phyloP scores from a whole-genome alignment of 306 rosid genomes.

The Castanopsis chinensis region DNA sequence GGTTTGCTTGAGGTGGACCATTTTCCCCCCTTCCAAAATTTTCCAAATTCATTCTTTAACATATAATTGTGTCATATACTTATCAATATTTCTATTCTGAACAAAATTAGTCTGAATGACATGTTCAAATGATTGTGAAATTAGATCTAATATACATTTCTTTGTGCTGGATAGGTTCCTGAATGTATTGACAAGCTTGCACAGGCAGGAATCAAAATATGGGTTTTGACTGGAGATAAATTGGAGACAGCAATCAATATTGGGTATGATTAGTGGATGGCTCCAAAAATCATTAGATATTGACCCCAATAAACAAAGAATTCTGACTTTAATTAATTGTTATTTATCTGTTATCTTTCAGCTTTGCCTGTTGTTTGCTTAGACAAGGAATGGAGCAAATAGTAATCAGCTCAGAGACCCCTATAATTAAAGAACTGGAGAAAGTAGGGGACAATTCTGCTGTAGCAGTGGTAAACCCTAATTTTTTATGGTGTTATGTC shows the following conservation, averaged over 20 bases:
- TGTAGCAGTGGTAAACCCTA: constrained; percentile 47
- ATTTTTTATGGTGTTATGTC: not conserved
- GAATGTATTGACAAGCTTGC: constrained; percentile 99
- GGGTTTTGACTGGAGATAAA: constrained; percentile 99
- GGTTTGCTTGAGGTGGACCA: not conserved
- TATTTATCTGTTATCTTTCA: constrained; percentile 23
- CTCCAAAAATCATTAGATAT: not conserved
- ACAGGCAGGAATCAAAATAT: constrained; percentile 95
- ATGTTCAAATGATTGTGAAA: not conserved
- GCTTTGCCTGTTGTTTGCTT: constrained; percentile 94
- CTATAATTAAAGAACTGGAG: constrained; percentile 67
- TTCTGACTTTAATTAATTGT: not conserved
- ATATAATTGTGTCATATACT: not conserved
- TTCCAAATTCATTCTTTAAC: not conserved
- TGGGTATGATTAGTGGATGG: constrained; percentile 47
- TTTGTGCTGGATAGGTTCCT: constrained; percentile 67
- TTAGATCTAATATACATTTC: not conserved
- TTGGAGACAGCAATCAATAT: constrained; percentile 99
- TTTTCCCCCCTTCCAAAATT: not conserved
- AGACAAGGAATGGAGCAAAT: constrained; percentile 95
- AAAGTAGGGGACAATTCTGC: constrained; percentile 69
- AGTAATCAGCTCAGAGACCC: constrained; percentile 77
- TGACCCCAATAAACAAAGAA: not conserved
- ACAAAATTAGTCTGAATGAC: not conserved
- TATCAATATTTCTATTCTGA: not conserved